Conservation (phyloP, 2,329 filamentous ascomycete species). For the Xylaria sp. region DNA sequence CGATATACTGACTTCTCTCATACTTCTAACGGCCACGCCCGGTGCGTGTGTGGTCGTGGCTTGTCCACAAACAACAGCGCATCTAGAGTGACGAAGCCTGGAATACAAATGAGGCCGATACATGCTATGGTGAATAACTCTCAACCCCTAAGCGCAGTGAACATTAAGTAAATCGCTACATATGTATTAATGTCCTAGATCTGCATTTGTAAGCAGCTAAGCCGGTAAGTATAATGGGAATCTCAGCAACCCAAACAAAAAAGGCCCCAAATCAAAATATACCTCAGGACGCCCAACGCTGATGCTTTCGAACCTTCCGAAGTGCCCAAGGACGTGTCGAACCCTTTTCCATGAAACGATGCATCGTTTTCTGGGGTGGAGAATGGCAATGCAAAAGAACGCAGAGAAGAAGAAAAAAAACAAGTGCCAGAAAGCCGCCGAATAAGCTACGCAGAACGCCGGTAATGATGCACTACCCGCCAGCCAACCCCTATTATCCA, state of each 20-base stretch:
- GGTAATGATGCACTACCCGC: constrained; percentile 19
- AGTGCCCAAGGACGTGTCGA: constrained; percentile 1
- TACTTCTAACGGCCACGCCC: too few relatives aligned
- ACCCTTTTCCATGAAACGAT: constrained; percentile 5
- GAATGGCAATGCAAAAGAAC: not conserved
- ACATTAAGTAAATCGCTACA: not conserved
- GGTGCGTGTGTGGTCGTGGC: too few relatives aligned
- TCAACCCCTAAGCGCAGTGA: too few relatives aligned
- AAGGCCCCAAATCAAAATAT: not conserved
- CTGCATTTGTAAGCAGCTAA: not conserved
- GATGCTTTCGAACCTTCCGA: constrained; percentile 22
- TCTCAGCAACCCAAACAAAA: not conserved
- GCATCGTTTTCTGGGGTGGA: not conserved
- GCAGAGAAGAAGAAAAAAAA: not conserved
- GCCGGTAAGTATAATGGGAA: not conserved
- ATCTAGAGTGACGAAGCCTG: too few relatives aligned
- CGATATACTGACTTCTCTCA: too few relatives aligned
- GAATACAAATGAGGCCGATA: too few relatives aligned
- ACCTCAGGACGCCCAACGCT: constrained; percentile 24
- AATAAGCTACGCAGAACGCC: constrained; percentile 18
- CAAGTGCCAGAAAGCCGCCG: not conserved
- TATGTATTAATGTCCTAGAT: not conserved
- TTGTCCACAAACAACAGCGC: too few relatives aligned
- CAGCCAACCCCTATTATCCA: not conserved
- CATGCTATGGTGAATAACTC: too few relatives aligned